Conservation (phyloP, 1,284 basidiomycete species). For the Gastroboletus turbinatus region DNA sequence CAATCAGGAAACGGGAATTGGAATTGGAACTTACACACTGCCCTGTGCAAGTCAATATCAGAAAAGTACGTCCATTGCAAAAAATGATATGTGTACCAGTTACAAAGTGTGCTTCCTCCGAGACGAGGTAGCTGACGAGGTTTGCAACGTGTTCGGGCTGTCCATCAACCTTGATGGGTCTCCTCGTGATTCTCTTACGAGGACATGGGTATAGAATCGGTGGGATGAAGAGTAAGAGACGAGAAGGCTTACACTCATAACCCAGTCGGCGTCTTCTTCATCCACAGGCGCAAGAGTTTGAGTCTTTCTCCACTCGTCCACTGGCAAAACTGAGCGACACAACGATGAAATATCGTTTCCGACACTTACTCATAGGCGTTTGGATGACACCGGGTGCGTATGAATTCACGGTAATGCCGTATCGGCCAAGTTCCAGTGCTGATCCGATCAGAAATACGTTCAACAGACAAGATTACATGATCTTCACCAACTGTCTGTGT, state of each 20-base stretch:
- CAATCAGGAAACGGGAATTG: no score
- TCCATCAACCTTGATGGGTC: conserved; percentile 5
- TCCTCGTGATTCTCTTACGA: no score
- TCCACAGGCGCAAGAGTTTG: no score
- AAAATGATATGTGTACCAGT: conserved; percentile 9
- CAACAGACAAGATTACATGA: not conserved
- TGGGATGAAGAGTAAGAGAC: no score
- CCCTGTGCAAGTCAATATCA: conserved; percentile 3
- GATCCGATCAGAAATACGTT: conserved; percentile 1
- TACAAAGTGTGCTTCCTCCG: conserved; percentile 18
- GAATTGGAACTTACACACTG: conserved; percentile 15
- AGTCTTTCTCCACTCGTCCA: no score
- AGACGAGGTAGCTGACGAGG: conserved; percentile 22
- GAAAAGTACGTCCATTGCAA: not conserved
- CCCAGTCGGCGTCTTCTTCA: no score
- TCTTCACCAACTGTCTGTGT: no score
- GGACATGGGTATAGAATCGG: no score
- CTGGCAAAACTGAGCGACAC: no score
- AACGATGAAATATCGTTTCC: no score
- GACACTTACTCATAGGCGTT: conserved; percentile 9
- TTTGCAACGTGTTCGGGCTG: conserved; percentile 19
- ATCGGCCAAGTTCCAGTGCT: conserved; percentile 30
- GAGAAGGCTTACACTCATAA: no score
- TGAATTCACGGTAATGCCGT: not conserved
- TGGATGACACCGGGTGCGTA: conserved; percentile 16